phyloP scores from a whole-genome alignment of 2,329 filamentous ascomycete genomes.

The Colletotrichum kahawae region DNA sequence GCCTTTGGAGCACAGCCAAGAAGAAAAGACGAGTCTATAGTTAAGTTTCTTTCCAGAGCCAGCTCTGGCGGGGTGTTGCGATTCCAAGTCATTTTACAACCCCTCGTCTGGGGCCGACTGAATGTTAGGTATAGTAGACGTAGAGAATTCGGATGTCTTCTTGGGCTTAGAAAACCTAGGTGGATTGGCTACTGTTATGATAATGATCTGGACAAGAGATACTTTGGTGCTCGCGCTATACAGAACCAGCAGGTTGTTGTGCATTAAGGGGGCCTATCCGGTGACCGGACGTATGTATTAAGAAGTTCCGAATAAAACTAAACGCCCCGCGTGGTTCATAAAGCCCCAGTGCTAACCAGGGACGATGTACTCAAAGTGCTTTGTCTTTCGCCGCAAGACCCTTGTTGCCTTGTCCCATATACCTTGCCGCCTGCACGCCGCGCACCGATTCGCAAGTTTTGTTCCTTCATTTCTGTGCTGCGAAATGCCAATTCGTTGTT shows the following conservation, averaged over 20 bases:
- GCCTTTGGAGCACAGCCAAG: neutral
- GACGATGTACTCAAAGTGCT: rapidly evolving
- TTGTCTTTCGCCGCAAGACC: neutral
- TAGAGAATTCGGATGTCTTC: neutral
- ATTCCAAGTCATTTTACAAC: neutral
- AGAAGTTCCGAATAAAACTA: neutral
- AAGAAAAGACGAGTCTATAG: neutral
- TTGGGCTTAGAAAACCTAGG: neutral
- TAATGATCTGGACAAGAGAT: neutral
- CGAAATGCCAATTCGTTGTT: neutral
- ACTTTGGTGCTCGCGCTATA: neutral
- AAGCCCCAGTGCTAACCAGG: neutral
- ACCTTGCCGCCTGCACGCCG: neutral
- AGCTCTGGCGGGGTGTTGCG: neutral
- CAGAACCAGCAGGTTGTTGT: neutral
- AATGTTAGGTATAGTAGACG: neutral
- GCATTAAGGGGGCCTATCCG: neutral
- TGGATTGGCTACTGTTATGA: neutral
- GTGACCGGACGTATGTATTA: neutral
- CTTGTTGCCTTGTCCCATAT: neutral
- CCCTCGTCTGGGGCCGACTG: neutral
- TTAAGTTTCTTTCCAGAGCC: neutral
- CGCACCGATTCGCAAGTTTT: neutral
- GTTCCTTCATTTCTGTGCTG: neutral
- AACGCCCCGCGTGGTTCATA: neutral